Conservation (phyloP, 345 rosid species). For the Camelina hispida region DNA sequence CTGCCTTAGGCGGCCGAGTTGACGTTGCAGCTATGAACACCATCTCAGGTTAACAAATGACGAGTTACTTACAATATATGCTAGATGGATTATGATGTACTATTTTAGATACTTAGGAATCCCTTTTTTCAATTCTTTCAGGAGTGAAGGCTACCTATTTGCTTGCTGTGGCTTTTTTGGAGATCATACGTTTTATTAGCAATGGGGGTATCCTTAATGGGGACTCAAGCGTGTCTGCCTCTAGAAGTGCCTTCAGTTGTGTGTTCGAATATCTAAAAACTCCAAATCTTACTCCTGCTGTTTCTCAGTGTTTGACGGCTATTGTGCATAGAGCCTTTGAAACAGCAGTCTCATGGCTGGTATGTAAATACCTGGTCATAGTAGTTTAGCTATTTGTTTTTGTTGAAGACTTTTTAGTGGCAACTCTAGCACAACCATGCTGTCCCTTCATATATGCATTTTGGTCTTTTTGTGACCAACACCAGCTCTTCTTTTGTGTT, state of each 20-base stretch:
- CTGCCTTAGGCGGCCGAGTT: slow-evolving; percentile 94
- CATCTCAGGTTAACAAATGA: slow-evolving; percentile 73
- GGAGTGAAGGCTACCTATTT: slow-evolving; percentile 99
- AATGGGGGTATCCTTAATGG: slow-evolving; percentile 99
- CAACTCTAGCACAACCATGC: slow-evolving; percentile 21
- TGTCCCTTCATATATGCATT: slow-evolving; percentile 25
- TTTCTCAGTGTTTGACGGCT: slow-evolving; percentile 88
- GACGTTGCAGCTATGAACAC: slow-evolving; percentile 87
- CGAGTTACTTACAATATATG: slow-evolving; percentile 12
- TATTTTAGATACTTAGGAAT: slow-evolving; percentile 26
- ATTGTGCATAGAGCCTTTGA: slow-evolving; percentile 94
- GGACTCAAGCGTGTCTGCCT: slow-evolving; percentile 59
- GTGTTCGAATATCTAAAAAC: slow-evolving; percentile 96
- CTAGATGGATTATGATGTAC: slow-evolving; percentile 19
- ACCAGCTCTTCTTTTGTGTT: slow-evolving; percentile 24
- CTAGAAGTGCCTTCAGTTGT: slow-evolving; percentile 98
- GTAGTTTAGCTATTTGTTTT: slow-evolving; percentile 9
- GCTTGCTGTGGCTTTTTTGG: slow-evolving; percentile 97
- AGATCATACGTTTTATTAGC: slow-evolving; percentile 93
- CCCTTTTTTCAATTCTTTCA: slow-evolving; percentile 46
- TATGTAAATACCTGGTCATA: slow-evolving; percentile 43
- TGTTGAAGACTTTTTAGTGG: slow-evolving; percentile 15
- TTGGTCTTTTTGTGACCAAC: slow-evolving; percentile 25
- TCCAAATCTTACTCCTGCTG: slow-evolving; percentile 89
- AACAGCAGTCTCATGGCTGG: slow-evolving; percentile 93